These are phyloP conservation scores for Diophrys appendiculata DNA, from an alignment of 73 alveolate species.

Conservation along the genomic window DNA sequence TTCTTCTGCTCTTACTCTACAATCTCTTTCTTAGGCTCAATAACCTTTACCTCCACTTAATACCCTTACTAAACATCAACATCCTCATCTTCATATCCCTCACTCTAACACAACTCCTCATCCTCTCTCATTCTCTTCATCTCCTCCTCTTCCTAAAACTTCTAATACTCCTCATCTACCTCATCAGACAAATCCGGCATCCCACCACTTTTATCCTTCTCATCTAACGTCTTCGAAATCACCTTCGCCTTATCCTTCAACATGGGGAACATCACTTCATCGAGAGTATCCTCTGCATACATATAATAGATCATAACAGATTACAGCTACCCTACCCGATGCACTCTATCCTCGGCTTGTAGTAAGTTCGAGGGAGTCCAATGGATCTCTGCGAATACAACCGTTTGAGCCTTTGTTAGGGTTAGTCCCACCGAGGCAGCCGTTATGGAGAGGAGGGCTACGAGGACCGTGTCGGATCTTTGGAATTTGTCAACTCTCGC, in stretches of 20 bases:
- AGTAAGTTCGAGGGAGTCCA: slow-evolving; percentile 93
- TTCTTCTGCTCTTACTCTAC: no score
- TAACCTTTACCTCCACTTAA: no score
- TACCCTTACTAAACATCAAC: no score
- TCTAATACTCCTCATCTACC: neutral
- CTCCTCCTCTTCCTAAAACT: neutral
- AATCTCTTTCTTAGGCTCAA: no score
- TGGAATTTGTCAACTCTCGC: slow-evolving; percentile 70
- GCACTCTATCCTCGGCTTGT: slow-evolving; percentile 98
- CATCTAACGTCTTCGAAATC: slow-evolving; percentile 75
- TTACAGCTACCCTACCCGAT: slow-evolving; percentile 92
- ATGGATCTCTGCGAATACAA: slow-evolving; percentile 66
- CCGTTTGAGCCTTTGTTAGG: slow-evolving; percentile 88
- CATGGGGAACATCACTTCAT: slow-evolving; percentile 82
- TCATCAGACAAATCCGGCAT: neutral
- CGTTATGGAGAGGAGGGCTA: slow-evolving; percentile 84
- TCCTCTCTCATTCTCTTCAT: neutral
- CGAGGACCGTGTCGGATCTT: slow-evolving; percentile 59
- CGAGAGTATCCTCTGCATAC: slow-evolving; percentile 91
- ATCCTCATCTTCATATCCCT: no score
- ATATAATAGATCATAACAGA: slow-evolving; percentile 94
- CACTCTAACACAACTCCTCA: neutral
- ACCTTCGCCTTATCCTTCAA: slow-evolving; percentile 75
- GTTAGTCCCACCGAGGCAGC: slow-evolving; percentile 96
- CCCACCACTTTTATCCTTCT: slow-evolving; percentile 17